Evolutionary conservation across 2,329 filamentous ascomycete genomes (phyloP), one percentile per base, ranked within the genome.

Genomic region (Xylaria polymorpha): DNA sequence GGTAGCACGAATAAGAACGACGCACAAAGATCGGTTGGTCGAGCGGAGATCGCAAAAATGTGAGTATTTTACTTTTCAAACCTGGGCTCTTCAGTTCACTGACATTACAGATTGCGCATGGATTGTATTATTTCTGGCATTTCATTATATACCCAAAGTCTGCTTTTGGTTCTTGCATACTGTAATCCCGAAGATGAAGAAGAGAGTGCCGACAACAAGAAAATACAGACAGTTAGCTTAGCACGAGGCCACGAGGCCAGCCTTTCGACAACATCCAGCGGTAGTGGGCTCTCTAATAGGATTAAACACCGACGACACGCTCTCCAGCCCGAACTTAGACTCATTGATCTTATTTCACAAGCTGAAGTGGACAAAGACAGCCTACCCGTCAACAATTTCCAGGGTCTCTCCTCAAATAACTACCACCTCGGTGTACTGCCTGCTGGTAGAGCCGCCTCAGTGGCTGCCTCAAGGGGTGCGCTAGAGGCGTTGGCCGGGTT

Each of bases 71-170:
- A 14, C 2, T 39, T 25, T 29, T 29, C 32, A 20, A 32, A 37
- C 60, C n/a, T 22, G 9, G 6, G 9, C 14, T 43, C 39, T 51
- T 44, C n/a, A 14, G 18, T 29, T 57, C 50, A 53, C 79, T 81
- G 74, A 81, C 78, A 71, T 60, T 32, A 32, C 73, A 94, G 92
- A 81, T 88, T 98, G 81, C 92, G 94, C 77, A 97, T 96, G 82
- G 96, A 99, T 83, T 98, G 96, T 85, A 94, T 97, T 80, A 94
- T 99, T 84, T 97, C 96, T 79, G 96, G 96, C 77, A 92, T 99
- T 81, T 97, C 95, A 73, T 87, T 99, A 81, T 98, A 98, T 89
- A 97, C 94, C 79, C 93, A 94, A 79, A 96, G 89, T 78, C 86
- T 97, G 74, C 87, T 99, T 80, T 88, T 97, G 76, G 92, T 98